These are phyloP conservation scores for Auricularia auricula-judae DNA, from an alignment of 768 basidiomycete genomes.

Conservation along the genomic window DNA sequence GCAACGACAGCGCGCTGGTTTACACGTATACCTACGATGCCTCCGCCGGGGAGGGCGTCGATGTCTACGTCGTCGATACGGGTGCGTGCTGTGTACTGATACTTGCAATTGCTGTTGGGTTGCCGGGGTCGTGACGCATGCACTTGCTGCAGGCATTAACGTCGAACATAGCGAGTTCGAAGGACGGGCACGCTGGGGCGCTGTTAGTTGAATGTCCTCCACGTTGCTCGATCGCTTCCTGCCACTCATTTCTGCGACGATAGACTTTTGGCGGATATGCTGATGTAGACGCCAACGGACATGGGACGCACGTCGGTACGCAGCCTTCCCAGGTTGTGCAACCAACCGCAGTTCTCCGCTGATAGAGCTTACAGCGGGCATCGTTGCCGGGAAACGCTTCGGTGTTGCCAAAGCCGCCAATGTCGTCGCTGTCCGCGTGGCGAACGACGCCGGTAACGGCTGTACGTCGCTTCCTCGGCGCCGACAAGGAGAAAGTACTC, in stretches of 20 bases:
- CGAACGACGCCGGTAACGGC: constrained; percentile 18
- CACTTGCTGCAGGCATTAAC: too few relatives aligned
- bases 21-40: constrained; percentile 16
- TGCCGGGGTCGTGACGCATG: not conserved
- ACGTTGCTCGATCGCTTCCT: constrained; percentile 11
- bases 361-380: constrained; percentile 46
- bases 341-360: not conserved
- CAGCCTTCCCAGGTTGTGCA: not conserved
- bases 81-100: not conserved
- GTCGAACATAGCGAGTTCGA: constrained; percentile 24
- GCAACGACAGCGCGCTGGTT: constrained; percentile 8
- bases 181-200: constrained; percentile 33
- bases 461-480: constrained; percentile 12
- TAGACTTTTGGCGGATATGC: constrained; percentile 1
- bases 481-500: not conserved
- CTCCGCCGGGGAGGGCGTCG: not conserved
- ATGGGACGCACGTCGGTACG: constrained; percentile 27
- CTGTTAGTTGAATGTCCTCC: constrained; percentile 16
- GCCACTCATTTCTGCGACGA: not conserved
- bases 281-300: constrained; percentile 19
- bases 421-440: constrained; percentile 54
- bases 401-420: constrained; percentile 94
- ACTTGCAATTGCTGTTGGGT: not conserved
- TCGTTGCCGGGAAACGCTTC: constrained; percentile 85
- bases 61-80: constrained; percentile 5